Conservation (phyloP, 345 rosid genomes). For the Eucalyptus lansdowneana region DNA sequence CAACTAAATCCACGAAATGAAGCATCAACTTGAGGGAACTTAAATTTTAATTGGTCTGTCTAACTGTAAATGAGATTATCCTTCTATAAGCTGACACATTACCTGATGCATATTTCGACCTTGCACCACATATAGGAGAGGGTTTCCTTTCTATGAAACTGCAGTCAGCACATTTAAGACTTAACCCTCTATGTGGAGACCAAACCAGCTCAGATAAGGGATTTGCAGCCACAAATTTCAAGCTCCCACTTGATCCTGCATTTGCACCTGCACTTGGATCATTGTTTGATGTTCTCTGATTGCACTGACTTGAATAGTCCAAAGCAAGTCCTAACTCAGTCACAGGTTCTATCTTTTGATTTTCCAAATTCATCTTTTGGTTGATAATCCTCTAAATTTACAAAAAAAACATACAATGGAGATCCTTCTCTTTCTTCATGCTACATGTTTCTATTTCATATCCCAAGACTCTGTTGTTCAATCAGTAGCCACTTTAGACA, state of each 20-base stretch:
- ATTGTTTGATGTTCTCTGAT: slow-evolving; percentile 12
- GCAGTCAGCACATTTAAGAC: slow-evolving; percentile 65
- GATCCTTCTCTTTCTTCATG: background rate
- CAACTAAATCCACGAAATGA: background rate
- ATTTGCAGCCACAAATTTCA: slow-evolving; percentile 39
- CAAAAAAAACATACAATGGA: slow-evolving; percentile 1
- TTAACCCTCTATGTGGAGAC: slow-evolving; percentile 75
- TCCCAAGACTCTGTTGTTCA: background rate
- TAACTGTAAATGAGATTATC: background rate
- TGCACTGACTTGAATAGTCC: slow-evolving; percentile 15
- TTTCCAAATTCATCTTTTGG: slow-evolving; percentile 40
- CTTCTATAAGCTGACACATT: background rate
- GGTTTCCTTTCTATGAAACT: slow-evolving; percentile 27
- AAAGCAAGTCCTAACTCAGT: slow-evolving; percentile 27
- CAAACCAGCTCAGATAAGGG: slow-evolving; percentile 80
- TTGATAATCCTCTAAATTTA: slow-evolving; percentile 1
- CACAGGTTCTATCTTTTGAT: slow-evolving; percentile 26
- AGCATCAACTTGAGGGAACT: background rate
- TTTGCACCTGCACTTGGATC: slow-evolving; percentile 84
- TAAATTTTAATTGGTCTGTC: background rate
- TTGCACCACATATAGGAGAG: slow-evolving; percentile 27
- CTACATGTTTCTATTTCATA: background rate
- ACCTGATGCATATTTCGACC: slow-evolving; percentile 11
- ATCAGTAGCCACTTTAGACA: background rate
- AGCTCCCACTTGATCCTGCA: slow-evolving; percentile 47